Evolutionary conservation across 345 rosid genomes (phyloP).

Genomic region (Linum usitatissimum): DNA sequence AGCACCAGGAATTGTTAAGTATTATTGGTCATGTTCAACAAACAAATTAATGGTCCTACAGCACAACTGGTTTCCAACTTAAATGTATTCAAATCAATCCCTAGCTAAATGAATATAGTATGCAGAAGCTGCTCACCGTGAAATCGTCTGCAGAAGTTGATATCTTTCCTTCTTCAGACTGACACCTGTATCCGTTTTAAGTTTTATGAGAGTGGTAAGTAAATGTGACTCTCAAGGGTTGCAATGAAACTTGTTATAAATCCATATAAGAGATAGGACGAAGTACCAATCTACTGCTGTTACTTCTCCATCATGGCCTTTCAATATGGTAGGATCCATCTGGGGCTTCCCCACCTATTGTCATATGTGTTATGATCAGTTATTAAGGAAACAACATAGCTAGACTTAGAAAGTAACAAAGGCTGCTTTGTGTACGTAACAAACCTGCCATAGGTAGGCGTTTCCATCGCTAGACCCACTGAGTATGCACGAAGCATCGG

Average conservation of each 20-base stretch:
- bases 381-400: not conserved
- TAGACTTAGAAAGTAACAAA: not conserved
- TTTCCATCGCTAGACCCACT: slow-evolving; percentile 89
- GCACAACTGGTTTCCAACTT: no score
- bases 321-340: slow-evolving; percentile 45
- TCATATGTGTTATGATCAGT: slow-evolving; percentile 8
- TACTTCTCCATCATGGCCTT: slow-evolving; percentile 71
- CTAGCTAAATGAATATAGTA: not conserved
- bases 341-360: slow-evolving; percentile 65
- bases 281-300: slow-evolving; percentile 83
- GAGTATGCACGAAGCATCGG: slow-evolving; percentile 63
- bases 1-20: not conserved
- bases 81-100: no score
- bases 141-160: slow-evolving; percentile 81
- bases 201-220: slow-evolving; percentile 2
- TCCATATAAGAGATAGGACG: not conserved
- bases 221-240: not conserved
- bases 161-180: slow-evolving; percentile 47
- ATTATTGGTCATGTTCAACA: no score
- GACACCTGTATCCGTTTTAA: slow-evolving; percentile 43
- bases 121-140: slow-evolving; percentile 34
- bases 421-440: not conserved
- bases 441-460: slow-evolving; percentile 86
- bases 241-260: not conserved
- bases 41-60: no score